Evolutionary conservation across 2,329 filamentous ascomycete species (phyloP).

Genomic region (Trichoderma lentiforme): DNA sequence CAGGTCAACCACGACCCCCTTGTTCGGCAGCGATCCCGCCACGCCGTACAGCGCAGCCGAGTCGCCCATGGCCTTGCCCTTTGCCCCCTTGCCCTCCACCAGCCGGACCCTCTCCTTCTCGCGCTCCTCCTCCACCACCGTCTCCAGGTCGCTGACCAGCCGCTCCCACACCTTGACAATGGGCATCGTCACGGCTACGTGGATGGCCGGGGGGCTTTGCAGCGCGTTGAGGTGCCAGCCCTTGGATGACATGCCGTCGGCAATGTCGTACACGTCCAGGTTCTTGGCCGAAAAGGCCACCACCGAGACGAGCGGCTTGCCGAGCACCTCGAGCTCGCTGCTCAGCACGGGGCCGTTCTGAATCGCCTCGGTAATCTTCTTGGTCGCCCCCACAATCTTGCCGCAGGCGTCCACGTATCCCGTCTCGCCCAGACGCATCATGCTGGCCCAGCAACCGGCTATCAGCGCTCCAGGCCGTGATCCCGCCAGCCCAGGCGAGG

Average conservation of each 20-base stretch:
- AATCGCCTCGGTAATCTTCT: constrained; percentile 76
- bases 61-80: constrained; percentile 70
- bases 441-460: constrained; percentile 88
- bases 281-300: constrained; percentile 80
- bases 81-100: constrained; percentile 63
- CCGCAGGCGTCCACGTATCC: constrained; percentile 86
- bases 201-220: constrained; percentile 86
- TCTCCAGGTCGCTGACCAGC: constrained; percentile 69
- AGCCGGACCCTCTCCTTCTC: constrained; percentile 74
- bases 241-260: constrained; percentile 76
- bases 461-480: constrained; percentile 91
- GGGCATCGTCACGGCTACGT: constrained; percentile 88
- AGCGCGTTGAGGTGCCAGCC: constrained; percentile 97
- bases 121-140: constrained; percentile 66
- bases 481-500: constrained; percentile 85
- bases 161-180: constrained; percentile 77
- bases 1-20: constrained; percentile 87
- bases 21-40: constrained; percentile 90
- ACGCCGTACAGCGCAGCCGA: constrained; percentile 90
- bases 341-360: constrained; percentile 64
- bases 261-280: constrained; percentile 92
- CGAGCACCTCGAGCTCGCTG: constrained; percentile 74
- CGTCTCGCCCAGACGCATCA: constrained; percentile 82
- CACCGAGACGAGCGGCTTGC: constrained; percentile 83
- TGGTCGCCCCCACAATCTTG: constrained; percentile 81